phyloP scores from a whole-genome alignment of 352 stramenopile genomes.

The Phytophthora pistaciae region DNA sequence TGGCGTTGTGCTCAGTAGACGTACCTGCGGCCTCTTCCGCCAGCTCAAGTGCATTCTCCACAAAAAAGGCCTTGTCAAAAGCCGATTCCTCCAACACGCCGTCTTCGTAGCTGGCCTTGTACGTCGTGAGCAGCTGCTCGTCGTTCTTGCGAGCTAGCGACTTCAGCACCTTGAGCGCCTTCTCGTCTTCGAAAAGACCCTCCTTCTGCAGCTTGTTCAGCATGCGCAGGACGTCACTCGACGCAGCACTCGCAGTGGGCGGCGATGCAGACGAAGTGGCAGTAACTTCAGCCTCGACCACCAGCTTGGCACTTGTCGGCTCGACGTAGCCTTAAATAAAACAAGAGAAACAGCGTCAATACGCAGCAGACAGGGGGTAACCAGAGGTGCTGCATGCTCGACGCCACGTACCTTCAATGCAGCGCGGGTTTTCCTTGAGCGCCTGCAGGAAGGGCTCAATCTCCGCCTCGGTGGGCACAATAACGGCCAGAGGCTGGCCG shows the following conservation, averaged over 20 bases:
- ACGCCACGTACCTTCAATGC: constrained; percentile 63
- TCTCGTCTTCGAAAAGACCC: constrained; percentile 71
- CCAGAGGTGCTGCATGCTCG: background rate
- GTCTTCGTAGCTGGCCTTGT: constrained; percentile 78
- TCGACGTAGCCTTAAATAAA: constrained; percentile 50
- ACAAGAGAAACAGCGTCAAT: background rate
- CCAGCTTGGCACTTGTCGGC: constrained; percentile 11
- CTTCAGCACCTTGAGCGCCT: constrained; percentile 82
- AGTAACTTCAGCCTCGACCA: constrained; percentile 25
- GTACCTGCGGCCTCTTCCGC: constrained; percentile 61
- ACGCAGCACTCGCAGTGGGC: constrained; percentile 48
- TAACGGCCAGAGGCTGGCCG: constrained; percentile 79
- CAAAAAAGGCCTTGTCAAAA: constrained; percentile 87
- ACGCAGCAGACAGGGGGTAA: background rate
- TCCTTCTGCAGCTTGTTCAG: constrained; percentile 87
- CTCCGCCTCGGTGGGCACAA: constrained; percentile 72
- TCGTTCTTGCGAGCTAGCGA: constrained; percentile 88
- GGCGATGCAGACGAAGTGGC: constrained; percentile 7
- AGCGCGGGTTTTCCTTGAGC: constrained; percentile 61
- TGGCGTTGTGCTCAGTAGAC: constrained; percentile 17
- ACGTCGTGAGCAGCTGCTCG: constrained; percentile 79
- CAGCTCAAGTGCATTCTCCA: constrained; percentile 85
- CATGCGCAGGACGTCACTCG: constrained; percentile 75
- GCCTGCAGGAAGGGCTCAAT: constrained; percentile 70
- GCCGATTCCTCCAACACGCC: constrained; percentile 54